Evolutionary conservation across 1,284 basidiomycete species (phyloP).

Genomic region (Takashimella tepidaria): DNA sequence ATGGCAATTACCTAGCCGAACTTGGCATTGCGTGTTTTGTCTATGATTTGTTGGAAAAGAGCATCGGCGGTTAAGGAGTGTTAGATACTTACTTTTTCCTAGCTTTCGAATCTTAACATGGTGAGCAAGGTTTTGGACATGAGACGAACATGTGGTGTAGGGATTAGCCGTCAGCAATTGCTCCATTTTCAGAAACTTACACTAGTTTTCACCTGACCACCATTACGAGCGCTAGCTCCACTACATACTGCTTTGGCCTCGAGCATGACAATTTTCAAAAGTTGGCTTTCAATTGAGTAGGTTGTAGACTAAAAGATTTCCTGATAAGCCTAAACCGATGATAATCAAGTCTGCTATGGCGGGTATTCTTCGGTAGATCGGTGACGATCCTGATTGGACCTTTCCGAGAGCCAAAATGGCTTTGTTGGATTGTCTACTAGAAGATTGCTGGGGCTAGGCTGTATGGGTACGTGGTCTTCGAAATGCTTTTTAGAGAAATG

Average conservation of each 20-base stretch:
- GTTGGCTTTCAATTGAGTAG: conserved; percentile 4
- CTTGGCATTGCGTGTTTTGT: neutral
- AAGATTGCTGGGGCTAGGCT: conserved; percentile 3
- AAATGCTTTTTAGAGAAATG: too few relatives aligned
- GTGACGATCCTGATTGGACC: conserved; percentile 9
- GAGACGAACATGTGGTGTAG: conserved; percentile 9
- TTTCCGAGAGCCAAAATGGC: conserved; percentile 21
- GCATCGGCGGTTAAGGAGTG: too few relatives aligned
- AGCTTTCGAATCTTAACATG: too few relatives aligned
- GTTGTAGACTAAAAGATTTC: conserved; percentile 10
- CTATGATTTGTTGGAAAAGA: too few relatives aligned
- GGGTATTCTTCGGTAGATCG: conserved; percentile 19
- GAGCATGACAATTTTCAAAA: conserved; percentile 17
- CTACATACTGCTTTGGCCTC: conserved; percentile 23
- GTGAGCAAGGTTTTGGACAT: too few relatives aligned
- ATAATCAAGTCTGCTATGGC: conserved; percentile 22
- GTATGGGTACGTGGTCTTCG: neutral
- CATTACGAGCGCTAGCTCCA: conserved; percentile 19
- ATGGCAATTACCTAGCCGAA: conserved; percentile 10
- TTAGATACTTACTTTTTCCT: too few relatives aligned
- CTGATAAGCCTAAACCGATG: conserved; percentile 29
- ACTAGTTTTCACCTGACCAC: conserved; percentile 4
- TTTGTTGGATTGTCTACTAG: conserved; percentile 13
- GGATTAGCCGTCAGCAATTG: conserved; percentile 1
- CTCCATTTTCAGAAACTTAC: neutral